Evolutionary conservation across 768 basidiomycete genomes (phyloP).

Genomic region (Hydnum rufescens): DNA sequence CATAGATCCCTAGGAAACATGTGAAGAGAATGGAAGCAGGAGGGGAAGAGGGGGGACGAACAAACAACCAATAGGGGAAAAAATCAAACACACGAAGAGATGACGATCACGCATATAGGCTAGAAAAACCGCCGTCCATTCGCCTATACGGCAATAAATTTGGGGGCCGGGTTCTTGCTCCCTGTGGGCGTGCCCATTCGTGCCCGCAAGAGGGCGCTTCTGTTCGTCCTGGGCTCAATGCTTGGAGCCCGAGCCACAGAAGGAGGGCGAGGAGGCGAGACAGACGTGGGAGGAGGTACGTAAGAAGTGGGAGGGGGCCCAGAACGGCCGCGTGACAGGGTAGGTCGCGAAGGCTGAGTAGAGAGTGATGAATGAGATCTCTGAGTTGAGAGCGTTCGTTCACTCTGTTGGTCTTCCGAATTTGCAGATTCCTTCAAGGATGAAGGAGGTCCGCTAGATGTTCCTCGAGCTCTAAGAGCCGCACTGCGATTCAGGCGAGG

Average conservation of each 20-base stretch:
- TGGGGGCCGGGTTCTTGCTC: no score
- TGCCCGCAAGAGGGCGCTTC: slow-evolving; percentile 36
- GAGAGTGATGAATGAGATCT: slow-evolving; percentile 23
- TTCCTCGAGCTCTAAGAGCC: slow-evolving; percentile 2
- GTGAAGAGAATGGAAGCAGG: no score
- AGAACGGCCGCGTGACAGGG: background rate
- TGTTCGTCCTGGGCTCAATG: slow-evolving; percentile 52
- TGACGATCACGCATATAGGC: no score
- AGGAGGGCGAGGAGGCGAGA: slow-evolving; percentile 9
- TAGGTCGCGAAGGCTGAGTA: slow-evolving; percentile 20
- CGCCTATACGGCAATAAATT: no score
- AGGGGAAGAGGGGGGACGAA: no score
- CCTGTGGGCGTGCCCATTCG: slow-evolving; percentile 4
- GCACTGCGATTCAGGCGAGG: slow-evolving; percentile 27
- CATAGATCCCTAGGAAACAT: no score
- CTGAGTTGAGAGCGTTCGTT: slow-evolving; percentile 20
- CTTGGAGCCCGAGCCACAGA: slow-evolving; percentile 23
- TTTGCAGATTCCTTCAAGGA: slow-evolving; percentile 30
- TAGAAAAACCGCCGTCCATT: no score
- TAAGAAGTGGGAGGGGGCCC: background rate
- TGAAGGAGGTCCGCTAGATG: slow-evolving; percentile 20
- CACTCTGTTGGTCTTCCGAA: slow-evolving; percentile 21
- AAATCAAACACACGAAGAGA: no score
- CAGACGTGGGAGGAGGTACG: slow-evolving; percentile 23
- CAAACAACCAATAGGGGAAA: no score